Evolutionary conservation across 495 filamentous ascomycete genomes (phyloP), one percentile per base, ranked within the genome.

Genomic region (Lophiostoma macrostomum): DNA sequence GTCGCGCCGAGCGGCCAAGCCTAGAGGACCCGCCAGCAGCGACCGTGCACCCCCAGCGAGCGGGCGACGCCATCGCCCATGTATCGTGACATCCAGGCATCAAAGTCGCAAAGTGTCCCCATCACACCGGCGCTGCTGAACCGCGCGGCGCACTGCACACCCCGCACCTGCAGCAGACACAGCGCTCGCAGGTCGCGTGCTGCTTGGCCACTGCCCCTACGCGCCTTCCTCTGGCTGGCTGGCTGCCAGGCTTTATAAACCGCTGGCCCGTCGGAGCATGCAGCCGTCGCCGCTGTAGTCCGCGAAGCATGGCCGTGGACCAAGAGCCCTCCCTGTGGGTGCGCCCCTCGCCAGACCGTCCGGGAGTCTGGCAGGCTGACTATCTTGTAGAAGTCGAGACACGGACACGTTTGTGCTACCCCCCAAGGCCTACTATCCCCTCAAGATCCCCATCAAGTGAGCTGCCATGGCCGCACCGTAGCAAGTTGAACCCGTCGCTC

Each of bases 381-480:
- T 42, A 23, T 14, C 54, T 14, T 32, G 62, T 38, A 83, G 81
- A 62, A 74, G 75, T 66, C 74, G 71, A 48, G 75, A 80, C 56
- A 83, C 80, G 28, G 73, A 81, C 58, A 73, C 78, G 49, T 70
- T 85, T 46, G 73, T 83, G 43, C 75, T 84, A 35, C 72, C 79
- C 36, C 76, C 76, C 18, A 85, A 85, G 53, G 80, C 79, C 54
- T 90, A 89, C 65, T 90, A 87, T 66, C 83, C 85, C 12, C 78
- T 83, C 60, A 77, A 74, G 39, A 90, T 96, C 42, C 84, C 82
- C 28, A 80, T 83, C 61, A 80, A 81, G 86, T 88, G 65, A 66
- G 84, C n/a, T 81, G 18, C 51, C 30, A 39, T 29, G 35, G 31
- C 41, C 29, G 25, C 27, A 35, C 14, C 12, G 19, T 29, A 30